phyloP scores from a whole-genome alignment of 176 grass and related monocot species.

The Melocanna baccifera region DNA sequence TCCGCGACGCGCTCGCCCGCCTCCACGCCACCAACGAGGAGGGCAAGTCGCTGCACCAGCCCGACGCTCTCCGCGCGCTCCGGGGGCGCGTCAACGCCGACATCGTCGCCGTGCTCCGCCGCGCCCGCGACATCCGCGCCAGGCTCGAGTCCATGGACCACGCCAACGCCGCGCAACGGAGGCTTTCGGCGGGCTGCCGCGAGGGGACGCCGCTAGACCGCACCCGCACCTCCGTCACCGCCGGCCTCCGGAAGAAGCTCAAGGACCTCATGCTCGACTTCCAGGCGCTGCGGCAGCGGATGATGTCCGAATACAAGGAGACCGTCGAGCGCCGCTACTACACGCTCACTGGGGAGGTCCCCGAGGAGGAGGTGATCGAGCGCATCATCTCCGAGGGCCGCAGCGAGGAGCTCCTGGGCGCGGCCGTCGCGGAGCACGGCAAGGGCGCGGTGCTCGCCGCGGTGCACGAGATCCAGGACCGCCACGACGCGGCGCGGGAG shows the following conservation, averaged over 20 bases:
- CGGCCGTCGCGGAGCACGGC: conserved; percentile 72
- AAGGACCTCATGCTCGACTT: conserved; percentile 96
- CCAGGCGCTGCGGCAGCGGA: conserved; percentile 85
- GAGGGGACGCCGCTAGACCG: conserved; percentile 91
- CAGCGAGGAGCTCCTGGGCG: conserved; percentile 76
- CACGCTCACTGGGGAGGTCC: conserved; percentile 79
- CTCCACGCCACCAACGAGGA: conserved; percentile 87
- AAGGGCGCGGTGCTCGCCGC: conserved; percentile 67
- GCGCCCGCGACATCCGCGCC: conserved; percentile 62
- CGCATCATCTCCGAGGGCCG: conserved; percentile 80
- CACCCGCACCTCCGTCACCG: conserved; percentile 77
- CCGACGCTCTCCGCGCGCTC: conserved; percentile 65
- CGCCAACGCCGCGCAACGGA: conserved; percentile 65
- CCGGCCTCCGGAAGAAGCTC: conserved; percentile 81
- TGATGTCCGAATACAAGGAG: conserved; percentile 93
- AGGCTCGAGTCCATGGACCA: conserved; percentile 77
- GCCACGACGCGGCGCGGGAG: conserved; percentile 68
- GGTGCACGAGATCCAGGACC: conserved; percentile 83
- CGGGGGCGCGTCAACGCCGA: conserved; percentile 75
- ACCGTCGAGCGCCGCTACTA: conserved; percentile 86
- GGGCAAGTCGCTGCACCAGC: conserved; percentile 75
- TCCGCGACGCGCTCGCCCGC: conserved; percentile 66
- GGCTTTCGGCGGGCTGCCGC: conserved; percentile 58
- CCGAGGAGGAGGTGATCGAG: conserved; percentile 89
- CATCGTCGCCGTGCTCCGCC: conserved; percentile 60